A percentile compares a stretch with the other conserved stretches of the same genome.
Conservation (phyloP, 768 basidiomycete species). For the Tylopilus balloui region DNA sequence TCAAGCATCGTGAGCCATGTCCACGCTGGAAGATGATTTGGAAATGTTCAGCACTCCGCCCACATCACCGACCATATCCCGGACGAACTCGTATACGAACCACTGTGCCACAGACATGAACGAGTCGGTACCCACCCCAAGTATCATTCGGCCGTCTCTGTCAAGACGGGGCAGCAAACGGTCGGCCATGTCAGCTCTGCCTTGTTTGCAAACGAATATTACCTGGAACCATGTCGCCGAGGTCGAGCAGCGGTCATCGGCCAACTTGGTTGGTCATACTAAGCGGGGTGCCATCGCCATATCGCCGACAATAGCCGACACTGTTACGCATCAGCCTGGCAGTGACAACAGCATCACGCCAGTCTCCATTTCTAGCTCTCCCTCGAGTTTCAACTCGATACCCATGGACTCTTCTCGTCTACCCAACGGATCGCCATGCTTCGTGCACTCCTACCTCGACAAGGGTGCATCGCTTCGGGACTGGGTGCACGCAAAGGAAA, state of each 20-base stretch:
- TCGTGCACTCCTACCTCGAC: constrained; percentile 90
- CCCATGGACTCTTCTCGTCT: constrained; percentile 26
- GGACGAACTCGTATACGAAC: constrained; percentile 15
- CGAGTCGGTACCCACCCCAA: constrained; percentile 9
- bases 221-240: constrained; percentile 35
- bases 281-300: constrained; percentile 4
- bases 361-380: constrained; percentile 26
- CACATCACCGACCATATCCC: constrained; percentile 34
- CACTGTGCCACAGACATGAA: constrained; percentile 9
- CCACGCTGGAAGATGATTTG: constrained; percentile 31
- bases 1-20: constrained; percentile 23
- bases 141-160: constrained; percentile 34
- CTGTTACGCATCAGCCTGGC: constrained; percentile 14
- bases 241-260: constrained; percentile 32
- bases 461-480: constrained; percentile 73
- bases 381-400: constrained; percentile 25
- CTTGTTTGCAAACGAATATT: constrained; percentile 31
- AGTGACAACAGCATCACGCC: constrained; percentile 10
- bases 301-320: constrained; percentile 20
- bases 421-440: constrained; percentile 67
- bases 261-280: constrained; percentile 11
- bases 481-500: constrained; percentile 51
- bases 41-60: constrained; percentile 44
- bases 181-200: constrained; percentile 22
- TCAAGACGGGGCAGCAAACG: constrained; percentile 34